Percentiles rank a stretch among this genome's conserved stretches.
Evolutionary conservation across 306 rosid species (phyloP).

Genomic region (Begonia loranthoides): DNA sequence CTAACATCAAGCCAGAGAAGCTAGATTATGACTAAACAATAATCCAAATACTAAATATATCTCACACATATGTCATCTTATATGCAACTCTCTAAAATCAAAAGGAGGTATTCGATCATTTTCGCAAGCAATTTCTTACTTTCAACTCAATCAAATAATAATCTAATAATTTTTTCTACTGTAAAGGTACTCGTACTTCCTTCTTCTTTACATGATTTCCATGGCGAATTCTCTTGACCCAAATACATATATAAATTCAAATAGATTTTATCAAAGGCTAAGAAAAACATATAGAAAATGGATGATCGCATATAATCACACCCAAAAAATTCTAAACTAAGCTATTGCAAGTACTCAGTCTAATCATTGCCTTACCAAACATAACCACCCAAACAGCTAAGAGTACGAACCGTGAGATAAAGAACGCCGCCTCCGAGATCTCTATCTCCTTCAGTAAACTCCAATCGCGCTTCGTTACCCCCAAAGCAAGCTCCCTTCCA

Average conservation of each 20-base stretch:
- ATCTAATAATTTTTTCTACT: too few relatives aligned
- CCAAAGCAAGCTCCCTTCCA: conserved; percentile 90
- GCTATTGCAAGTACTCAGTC: background rate
- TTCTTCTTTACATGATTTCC: background rate
- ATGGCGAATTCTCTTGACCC: background rate
- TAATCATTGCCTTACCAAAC: background rate
- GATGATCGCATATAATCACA: background rate
- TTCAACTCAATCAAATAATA: too few relatives aligned
- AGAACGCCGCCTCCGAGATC: conserved; percentile 78
- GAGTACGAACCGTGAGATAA: conserved; percentile 51
- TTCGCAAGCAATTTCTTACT: too few relatives aligned
- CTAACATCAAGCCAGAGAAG: background rate
- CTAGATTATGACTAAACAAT: background rate
- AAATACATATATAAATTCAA: background rate
- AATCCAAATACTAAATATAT: background rate
- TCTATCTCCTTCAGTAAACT: conserved; percentile 31
- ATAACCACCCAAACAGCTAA: background rate
- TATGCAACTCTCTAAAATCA: too few relatives aligned
- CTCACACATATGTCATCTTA: too few relatives aligned
- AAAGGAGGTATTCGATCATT: too few relatives aligned
- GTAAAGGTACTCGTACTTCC: background rate
- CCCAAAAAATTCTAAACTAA: background rate
- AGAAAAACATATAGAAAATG: background rate
- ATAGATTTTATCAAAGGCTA: background rate
- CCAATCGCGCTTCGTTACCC: conserved; percentile 54